These are phyloP conservation scores for Lactarius sp. DNA, from an alignment of 768 basidiomycete species.

Conservation along the genomic window DNA sequence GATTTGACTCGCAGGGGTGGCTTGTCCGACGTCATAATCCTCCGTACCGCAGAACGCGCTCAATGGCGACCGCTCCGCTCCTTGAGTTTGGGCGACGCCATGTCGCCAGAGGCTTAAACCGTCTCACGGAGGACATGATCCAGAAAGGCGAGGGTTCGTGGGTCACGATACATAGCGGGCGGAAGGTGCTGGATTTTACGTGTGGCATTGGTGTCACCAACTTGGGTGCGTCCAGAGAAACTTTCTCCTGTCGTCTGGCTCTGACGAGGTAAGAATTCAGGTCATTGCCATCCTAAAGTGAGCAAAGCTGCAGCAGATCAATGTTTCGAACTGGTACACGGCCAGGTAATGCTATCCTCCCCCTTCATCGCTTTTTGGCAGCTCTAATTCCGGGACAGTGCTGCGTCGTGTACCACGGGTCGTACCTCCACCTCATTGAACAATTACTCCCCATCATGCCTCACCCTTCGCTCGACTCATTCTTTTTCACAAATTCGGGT, in stretches of 20 bases:
- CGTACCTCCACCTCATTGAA: conserved; percentile 87
- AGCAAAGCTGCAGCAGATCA: conserved; percentile 88
- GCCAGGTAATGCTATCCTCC: conserved; percentile 48
- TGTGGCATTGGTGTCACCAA: conserved; percentile 26
- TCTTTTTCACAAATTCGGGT: conserved; percentile 98
- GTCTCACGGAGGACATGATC: conserved; percentile 21
- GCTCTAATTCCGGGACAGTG: conserved; percentile 45
- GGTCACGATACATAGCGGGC: conserved; percentile 24
- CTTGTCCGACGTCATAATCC: neutral
- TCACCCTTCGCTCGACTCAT: conserved; percentile 82
- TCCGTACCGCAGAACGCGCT: conserved; percentile 2
- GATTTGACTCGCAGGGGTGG: no score
- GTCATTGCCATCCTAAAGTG: conserved; percentile 84
- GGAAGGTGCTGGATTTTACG: conserved; percentile 24
- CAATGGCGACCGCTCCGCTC: conserved; percentile 14
- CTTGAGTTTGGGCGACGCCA: conserved; percentile 20
- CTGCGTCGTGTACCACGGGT: conserved; percentile 82
- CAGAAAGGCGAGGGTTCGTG: conserved; percentile 20
- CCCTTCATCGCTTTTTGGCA: neutral
- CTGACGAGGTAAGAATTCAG: conserved; percentile 35
- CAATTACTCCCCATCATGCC: conserved; percentile 87
- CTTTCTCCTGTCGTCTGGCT: neutral
- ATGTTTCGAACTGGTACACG: conserved; percentile 74
- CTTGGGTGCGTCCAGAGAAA: conserved; percentile 8
- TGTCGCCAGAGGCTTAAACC: conserved; percentile 18